Base-by-base conservation (phyloP, 2,329 filamentous ascomycete species). In the Plectosphaerella sp. region DNA sequence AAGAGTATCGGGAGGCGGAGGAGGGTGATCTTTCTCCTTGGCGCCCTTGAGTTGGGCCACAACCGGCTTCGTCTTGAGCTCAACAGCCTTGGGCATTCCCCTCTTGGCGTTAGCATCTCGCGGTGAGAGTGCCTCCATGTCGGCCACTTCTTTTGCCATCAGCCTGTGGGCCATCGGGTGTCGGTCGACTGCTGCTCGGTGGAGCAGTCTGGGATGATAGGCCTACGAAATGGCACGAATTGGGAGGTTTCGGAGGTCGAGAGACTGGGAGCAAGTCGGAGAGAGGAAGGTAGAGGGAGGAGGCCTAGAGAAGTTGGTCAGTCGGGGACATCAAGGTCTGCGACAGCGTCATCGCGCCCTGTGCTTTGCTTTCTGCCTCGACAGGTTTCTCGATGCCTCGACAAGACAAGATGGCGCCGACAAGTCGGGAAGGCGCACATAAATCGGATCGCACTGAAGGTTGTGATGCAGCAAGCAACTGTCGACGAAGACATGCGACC, bases 21-120 rank as follows among this genome's bases (percentile, higher is more conserved):
- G 79, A 41, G 84, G 83, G 56, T 85, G 83, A 57, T 87, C 83
- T 67, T 87, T 87, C 60, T 86, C 82, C 59, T 79, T 84, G 65
- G 68, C 73, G 50, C 82, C 72, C 67, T 76, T 84, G 57, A 76
- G 69, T 62, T 78, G 78, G 24, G 74, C 77, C 37, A 72, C 71
- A 20, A 45, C 39, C 15, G 48, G 22, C 66, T 78, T 80, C 52
- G 72, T 70, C 67, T 82, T 82, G 58, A 76, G 66, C 54, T 83
- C 78, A 50, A 65, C 58, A 35, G 64, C 57, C 57, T 77, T 75
- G 57, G 67, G 60, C 63, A 74, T 74, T 58, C 74, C 66, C 57
- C 79, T 74, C 63, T 82, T 79, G 64, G 77, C 80, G 66, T 87
- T 87, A 57, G 73, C 80, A 73, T 87, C 83, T 66, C 82, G 75